Conservation (phyloP, 23 red algal species). For the Gracilaria domingensis region DNA sequence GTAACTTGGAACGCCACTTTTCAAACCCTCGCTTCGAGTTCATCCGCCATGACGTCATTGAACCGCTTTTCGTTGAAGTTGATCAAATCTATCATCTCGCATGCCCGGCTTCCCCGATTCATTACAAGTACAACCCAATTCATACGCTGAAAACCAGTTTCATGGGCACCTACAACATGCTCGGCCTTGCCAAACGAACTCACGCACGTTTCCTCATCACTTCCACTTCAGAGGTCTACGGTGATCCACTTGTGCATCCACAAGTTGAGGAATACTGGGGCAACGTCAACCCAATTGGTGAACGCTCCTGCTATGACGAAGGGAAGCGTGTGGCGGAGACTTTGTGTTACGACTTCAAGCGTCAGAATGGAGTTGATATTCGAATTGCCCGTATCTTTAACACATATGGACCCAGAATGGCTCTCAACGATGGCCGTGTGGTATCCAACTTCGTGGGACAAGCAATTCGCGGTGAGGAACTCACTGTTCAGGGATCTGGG, state of each 20-base stretch:
- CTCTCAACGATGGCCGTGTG: constrained; percentile 96
- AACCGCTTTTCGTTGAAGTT: constrained; percentile 83
- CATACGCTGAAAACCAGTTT: constrained; percentile 98
- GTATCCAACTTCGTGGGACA: constrained; percentile 98
- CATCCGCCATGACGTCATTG: constrained; percentile 96
- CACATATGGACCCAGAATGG: constrained; percentile 98
- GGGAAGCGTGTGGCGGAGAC: constrained; percentile 98
- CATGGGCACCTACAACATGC: constrained; percentile 98
- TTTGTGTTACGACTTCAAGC: constrained; percentile 95
- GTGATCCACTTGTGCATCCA: constrained; percentile 94
- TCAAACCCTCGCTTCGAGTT: constrained; percentile 92
- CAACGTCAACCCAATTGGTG: constrained; percentile 98
- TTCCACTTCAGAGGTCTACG: constrained; percentile 97
- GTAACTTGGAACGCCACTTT: constrained; percentile 81
- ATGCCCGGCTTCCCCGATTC: constrained; percentile 97
- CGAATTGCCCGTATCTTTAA: constrained; percentile 98
- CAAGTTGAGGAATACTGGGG: constrained; percentile 98
- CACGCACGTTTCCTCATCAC: constrained; percentile 95
- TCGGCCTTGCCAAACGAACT: constrained; percentile 95
- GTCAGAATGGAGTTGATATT: constrained; percentile 96
- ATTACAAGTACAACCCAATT: constrained; percentile 99
- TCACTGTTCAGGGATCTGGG: constrained; percentile 95
- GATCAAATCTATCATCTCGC: constrained; percentile 99
- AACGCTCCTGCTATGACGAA: constrained; percentile 98
- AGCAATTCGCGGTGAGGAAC: constrained; percentile 86